These are phyloP conservation scores for Pleurotus tuoliensis DNA, from an alignment of 768 basidiomycete genomes.

Conservation along the genomic window DNA sequence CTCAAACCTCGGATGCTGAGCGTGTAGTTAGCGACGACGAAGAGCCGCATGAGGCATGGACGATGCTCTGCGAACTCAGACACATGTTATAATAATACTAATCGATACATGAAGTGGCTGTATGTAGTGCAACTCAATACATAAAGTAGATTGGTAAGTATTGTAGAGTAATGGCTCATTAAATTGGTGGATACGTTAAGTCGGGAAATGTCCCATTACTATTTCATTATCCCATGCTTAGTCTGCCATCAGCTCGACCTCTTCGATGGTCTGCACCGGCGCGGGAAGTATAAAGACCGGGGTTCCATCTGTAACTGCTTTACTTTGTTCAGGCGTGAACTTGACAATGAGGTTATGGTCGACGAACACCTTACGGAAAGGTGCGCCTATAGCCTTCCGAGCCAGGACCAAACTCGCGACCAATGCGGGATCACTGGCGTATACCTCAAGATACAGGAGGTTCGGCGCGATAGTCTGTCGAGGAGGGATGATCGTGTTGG, in stretches of 20 bases:
- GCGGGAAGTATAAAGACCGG: slow-evolving; percentile 26
- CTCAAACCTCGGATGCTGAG: not conserved
- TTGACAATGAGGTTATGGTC: slow-evolving; percentile 19
- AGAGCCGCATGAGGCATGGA: too few relatives aligned
- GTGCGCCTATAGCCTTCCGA: slow-evolving; percentile 36
- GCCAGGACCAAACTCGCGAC: slow-evolving; percentile 32
- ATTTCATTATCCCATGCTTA: not conserved
- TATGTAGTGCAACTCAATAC: not conserved
- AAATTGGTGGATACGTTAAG: too few relatives aligned
- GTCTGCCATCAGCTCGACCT: slow-evolving; percentile 27
- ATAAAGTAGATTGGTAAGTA: not conserved
- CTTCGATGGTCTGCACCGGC: slow-evolving; percentile 44
- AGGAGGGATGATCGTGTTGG: not conserved
- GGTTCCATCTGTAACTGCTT: slow-evolving; percentile 19
- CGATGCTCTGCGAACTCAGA: not conserved
- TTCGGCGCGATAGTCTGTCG: slow-evolving; percentile 36
- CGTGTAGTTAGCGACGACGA: too few relatives aligned
- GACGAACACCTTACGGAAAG: slow-evolving; percentile 49
- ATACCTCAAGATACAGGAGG: slow-evolving; percentile 43
- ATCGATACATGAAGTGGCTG: slow-evolving; percentile 3
- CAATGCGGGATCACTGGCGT: slow-evolving; percentile 25
- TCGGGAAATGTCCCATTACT: too few relatives aligned
- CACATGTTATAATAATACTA: not conserved
- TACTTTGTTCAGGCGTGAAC: slow-evolving; percentile 22
- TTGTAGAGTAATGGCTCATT: too few relatives aligned